Evolutionary conservation across 1,284 basidiomycete genomes (phyloP).

Genomic region (Ganoderma resinaceum): DNA sequence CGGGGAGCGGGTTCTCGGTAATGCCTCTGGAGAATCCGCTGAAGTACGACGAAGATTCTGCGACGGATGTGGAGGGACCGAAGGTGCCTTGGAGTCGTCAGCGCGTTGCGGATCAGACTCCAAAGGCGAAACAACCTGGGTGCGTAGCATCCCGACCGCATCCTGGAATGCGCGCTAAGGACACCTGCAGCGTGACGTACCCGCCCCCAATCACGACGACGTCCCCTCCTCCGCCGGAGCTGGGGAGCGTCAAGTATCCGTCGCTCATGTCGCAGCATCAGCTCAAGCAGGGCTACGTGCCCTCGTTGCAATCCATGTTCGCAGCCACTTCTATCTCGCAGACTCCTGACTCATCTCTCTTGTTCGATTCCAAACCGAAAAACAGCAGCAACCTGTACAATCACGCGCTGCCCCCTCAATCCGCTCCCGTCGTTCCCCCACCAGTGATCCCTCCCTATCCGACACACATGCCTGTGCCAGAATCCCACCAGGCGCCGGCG

Average conservation of each 20-base stretch:
- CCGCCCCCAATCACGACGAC: constrained; percentile 63
- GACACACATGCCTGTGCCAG: constrained; percentile 29
- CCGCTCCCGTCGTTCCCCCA: constrained; percentile 28
- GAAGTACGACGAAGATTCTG: constrained; percentile 43
- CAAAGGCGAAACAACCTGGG: constrained; percentile 34
- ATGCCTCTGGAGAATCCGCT: constrained; percentile 55
- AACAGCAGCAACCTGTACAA: constrained; percentile 30
- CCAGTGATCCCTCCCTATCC: constrained; percentile 35
- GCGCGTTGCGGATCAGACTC: constrained; percentile 33
- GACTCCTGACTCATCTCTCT: constrained; percentile 36
- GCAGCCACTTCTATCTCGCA: constrained; percentile 32
- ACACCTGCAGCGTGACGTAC: constrained; percentile 30
- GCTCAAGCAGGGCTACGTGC: constrained; percentile 71
- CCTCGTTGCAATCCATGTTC: constrained; percentile 64
- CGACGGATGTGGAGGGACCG: constrained; percentile 39
- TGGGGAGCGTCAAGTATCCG: constrained; percentile 58
- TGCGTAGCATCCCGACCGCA: constrained; percentile 32
- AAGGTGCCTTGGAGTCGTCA: constrained; percentile 25
- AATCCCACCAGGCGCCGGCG: constrained; percentile 24
- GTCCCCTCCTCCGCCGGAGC: constrained; percentile 57
- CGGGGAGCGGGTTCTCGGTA: constrained; percentile 37
- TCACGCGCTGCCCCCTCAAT: constrained; percentile 34
- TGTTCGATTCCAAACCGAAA: constrained; percentile 37
- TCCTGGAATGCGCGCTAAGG: constrained; percentile 3
- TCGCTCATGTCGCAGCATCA: constrained; percentile 75